Evolutionary conservation across 2,329 filamentous ascomycete species (phyloP).

Genomic region (Stromatinia cepivora): DNA sequence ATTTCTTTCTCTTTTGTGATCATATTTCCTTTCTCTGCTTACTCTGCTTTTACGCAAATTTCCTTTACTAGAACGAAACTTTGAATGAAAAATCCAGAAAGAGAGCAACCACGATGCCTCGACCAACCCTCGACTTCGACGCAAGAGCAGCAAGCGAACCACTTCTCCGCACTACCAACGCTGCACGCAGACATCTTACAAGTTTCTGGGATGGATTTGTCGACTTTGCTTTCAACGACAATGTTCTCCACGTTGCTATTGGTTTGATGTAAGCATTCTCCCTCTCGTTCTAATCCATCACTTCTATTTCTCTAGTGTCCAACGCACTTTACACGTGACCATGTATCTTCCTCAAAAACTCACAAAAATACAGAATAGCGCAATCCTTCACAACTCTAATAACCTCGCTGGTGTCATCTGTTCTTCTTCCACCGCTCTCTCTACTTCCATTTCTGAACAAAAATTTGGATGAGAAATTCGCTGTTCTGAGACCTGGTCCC

Average conservation of each 20-base stretch:
- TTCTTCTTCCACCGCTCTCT: constrained; percentile 68
- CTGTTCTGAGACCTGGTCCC: constrained; percentile 60
- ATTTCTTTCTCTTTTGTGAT: background rate
- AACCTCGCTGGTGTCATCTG: constrained; percentile 69
- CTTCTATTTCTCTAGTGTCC: background rate
- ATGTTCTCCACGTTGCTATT: constrained; percentile 74
- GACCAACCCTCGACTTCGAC: constrained; percentile 30
- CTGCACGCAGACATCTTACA: constrained; percentile 39
- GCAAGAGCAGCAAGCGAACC: constrained; percentile 30
- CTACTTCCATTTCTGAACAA: constrained; percentile 67
- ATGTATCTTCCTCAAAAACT: background rate
- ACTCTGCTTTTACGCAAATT: background rate
- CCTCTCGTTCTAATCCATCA: background rate
- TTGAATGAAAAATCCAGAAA: background rate
- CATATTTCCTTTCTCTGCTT: background rate
- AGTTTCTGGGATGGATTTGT: constrained; percentile 63
- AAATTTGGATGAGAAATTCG: constrained; percentile 75
- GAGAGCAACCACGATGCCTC: constrained; percentile 24
- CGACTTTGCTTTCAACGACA: constrained; percentile 73
- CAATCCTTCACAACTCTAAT: constrained; percentile 70
- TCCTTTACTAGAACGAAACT: no score
- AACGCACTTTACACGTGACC: background rate
- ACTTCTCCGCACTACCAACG: constrained; percentile 33
- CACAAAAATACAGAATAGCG: constrained; percentile 54
- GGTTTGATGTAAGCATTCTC: constrained; percentile 61